Conservation (phyloP, 345 rosid genomes). For the Microcos paniculata region DNA sequence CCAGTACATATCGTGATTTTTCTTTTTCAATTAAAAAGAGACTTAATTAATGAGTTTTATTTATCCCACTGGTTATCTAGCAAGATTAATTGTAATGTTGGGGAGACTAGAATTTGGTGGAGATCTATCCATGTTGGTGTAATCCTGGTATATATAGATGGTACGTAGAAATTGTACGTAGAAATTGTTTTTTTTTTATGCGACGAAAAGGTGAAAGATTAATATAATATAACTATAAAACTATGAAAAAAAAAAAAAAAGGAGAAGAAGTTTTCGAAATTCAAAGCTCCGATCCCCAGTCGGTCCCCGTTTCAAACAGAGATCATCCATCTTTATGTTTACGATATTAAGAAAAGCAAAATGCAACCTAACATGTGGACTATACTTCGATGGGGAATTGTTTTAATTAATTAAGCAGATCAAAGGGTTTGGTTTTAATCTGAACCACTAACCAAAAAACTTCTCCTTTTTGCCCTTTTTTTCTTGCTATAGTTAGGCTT, state of each 20-base stretch:
- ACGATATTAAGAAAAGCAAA: not conserved
- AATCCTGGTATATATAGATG: too few species aligned
- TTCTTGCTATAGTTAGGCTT: not conserved
- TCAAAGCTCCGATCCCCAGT: not conserved
- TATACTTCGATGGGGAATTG: not conserved
- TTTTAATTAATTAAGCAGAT: not conserved
- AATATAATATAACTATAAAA: too few species aligned
- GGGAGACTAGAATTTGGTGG: too few species aligned
- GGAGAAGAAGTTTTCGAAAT: not conserved
- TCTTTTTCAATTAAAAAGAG: too few species aligned
- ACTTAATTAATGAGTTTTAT: too few species aligned
- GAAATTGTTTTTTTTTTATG: too few species aligned
- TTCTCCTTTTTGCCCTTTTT: not conserved
- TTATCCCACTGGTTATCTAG: too few species aligned
- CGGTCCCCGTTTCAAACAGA: not conserved
- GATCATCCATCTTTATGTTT: not conserved
- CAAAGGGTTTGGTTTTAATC: not conserved
- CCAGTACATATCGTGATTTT: too few species aligned
- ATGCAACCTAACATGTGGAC: not conserved
- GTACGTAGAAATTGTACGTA: too few species aligned
- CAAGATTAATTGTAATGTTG: too few species aligned
- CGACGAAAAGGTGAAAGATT: not conserved
- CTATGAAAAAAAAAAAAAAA: too few species aligned
- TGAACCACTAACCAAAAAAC: conserved; percentile 1
- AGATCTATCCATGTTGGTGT: too few species aligned